Evolutionary conservation across 2,329 filamentous ascomycete species (phyloP), one percentile per base, ranked within the genome.

Genomic region (Pseudogymnoascus sp.): DNA sequence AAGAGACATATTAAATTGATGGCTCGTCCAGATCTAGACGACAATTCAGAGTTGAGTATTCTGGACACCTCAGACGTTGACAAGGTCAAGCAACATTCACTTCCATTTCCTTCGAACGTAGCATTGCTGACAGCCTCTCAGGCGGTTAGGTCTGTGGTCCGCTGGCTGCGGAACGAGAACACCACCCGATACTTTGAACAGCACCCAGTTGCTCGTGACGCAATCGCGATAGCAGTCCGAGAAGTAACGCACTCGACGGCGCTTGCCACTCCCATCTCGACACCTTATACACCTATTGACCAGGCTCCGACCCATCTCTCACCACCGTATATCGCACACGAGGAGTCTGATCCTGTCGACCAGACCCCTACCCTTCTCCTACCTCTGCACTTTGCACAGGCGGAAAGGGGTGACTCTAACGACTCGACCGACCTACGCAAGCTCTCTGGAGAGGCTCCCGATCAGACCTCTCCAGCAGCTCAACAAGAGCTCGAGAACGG

Each of bases 151-250:
- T 55, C 58, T 42, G 27, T 63, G 36, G 61, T 65, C 58, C 36
- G 58, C 61, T 63, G 27, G 63, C 63, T 63, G 33, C 36, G 29
- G 59, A 65, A 59, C 62, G 59, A 63, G 36, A 64, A 60, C 61
- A 64, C 58, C 13, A 63, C 63, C 41, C 17, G 29, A 61, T 63
- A 63, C 61, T 41, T 65, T 55, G 48, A 65, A 65, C 10, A 63
- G n/a, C 58, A 63, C 61, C 62, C 15, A 59, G 51, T 44, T 29
- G 62, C 62, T 62, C 39, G 60, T 63, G 35, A 63, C 58, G 42
- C 41, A 44, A 35, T 65, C 39, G 63, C 48, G 39, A 62, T 31
- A 31, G 60, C 58, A 58, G 60, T 63, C 58, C 60, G 60, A 61
- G 62, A 63, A 63, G 62, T 63, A 35, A 63, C 33, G 62, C 60